These are phyloP conservation scores for Fusarium tjaetaba DNA, from an alignment of 2,329 filamentous ascomycete species.

Conservation along the genomic window DNA sequence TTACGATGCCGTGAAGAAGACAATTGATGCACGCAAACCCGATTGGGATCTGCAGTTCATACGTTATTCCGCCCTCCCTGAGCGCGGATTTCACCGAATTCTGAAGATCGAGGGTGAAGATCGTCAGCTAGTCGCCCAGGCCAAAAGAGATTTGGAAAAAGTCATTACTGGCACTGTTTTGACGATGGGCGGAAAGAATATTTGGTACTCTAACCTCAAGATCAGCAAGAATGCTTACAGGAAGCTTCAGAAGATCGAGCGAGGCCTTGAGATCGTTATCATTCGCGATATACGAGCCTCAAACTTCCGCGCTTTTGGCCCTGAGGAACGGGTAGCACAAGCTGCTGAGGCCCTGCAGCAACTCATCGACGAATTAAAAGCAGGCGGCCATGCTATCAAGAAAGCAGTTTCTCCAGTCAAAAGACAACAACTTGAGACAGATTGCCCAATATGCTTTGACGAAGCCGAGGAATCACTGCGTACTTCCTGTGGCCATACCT, in stretches of 20 bases:
- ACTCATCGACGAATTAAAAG: neutral
- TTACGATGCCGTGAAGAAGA: neutral
- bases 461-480: neutral
- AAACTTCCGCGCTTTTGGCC: neutral
- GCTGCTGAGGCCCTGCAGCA: neutral
- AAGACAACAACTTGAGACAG: neutral
- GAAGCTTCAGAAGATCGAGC: neutral
- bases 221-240: neutral
- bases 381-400: neutral
- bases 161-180: neutral
- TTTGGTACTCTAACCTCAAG: neutral
- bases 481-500: neutral
- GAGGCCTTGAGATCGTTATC: neutral
- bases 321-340: neutral
- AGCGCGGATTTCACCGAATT: neutral
- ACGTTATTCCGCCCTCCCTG: neutral
- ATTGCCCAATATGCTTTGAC: neutral
- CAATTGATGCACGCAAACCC: neutral
- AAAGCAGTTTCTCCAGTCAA: neutral
- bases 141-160: neutral
- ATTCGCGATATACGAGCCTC: neutral
- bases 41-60: neutral
- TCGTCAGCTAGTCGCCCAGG: neutral
- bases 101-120: neutral
- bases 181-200: neutral